These are phyloP conservation scores for Giardia duodenalis DNA, from an alignment of 208 protist genomes.

Conservation along the genomic window DNA sequence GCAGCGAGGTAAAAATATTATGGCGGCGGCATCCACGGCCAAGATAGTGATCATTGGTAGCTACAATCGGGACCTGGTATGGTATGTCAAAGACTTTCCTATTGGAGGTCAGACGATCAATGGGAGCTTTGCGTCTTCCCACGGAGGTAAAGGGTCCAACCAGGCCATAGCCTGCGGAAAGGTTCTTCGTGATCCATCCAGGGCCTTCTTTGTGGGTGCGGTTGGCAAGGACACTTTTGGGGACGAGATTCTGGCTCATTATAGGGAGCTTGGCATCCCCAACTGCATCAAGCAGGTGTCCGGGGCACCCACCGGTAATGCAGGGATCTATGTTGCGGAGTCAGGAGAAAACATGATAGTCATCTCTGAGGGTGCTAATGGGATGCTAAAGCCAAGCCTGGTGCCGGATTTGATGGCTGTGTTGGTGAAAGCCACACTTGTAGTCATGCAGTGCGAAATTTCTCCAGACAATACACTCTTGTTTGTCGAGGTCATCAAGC, in stretches of 20 bases:
- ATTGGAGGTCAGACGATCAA: neutral
- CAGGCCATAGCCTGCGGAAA: conserved; percentile 5
- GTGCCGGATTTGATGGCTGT: neutral
- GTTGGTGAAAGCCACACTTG: neutral
- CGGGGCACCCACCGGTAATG: neutral
- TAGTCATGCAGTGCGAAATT: conserved; percentile 12
- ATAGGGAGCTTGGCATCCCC: neutral
- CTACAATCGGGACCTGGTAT: neutral
- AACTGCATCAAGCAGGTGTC: neutral
- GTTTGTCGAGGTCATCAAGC: neutral
- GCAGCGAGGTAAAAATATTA: neutral
- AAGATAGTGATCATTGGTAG: neutral
- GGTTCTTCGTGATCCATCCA: neutral
- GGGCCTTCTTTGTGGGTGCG: neutral
- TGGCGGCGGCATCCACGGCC: neutral
- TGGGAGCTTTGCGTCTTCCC: neutral
- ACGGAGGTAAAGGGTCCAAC: conserved; percentile 26
- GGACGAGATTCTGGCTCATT: neutral
- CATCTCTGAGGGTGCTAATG: conserved; percentile 1
- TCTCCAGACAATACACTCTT: no score
- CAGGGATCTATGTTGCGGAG: neutral
- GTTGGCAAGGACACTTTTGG: conserved; percentile 17
- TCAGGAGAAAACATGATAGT: neutral
- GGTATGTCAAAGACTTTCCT: neutral
- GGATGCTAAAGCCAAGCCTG: neutral